These are phyloP conservation scores for Lobosporangium transversale DNA, from an alignment of 192 early-diverging fungal genomes.

Conservation along the genomic window DNA sequence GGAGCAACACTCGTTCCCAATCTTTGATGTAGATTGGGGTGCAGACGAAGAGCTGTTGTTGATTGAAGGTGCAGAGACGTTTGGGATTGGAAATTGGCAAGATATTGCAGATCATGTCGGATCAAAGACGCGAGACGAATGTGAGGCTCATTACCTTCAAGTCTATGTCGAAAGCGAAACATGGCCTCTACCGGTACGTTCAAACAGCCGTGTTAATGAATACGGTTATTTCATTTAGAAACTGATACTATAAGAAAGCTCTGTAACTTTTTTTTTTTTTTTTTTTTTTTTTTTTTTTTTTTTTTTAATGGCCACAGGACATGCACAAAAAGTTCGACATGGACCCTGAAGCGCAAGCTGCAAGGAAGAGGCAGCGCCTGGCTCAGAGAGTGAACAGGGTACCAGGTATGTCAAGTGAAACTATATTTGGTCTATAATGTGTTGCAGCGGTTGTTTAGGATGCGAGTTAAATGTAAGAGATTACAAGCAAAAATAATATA, in stretches of 20 bases:
- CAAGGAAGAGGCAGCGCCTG: constrained; percentile 49
- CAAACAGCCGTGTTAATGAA: not conserved
- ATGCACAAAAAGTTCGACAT: constrained; percentile 77
- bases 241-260: no score
- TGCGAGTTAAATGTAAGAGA: no score
- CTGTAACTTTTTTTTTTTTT: no score
- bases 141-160: constrained; percentile 88
- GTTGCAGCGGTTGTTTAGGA: no score
- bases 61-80: constrained; percentile 90
- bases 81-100: constrained; percentile 98
- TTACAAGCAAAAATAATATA: no score
- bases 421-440: no score
- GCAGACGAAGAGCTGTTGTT: constrained; percentile 96
- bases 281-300: no score
- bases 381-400: constrained; percentile 25
- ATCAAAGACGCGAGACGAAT: constrained; percentile 88
- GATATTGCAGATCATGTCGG: constrained; percentile 93
- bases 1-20: constrained; percentile 87
- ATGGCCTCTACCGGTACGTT: constrained; percentile 87
- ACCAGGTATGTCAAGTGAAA: constrained; percentile 43
- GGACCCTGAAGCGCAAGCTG: constrained; percentile 55
- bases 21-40: constrained; percentile 92
- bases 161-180: constrained; percentile 78
- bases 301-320: no score
- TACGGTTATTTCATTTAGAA: not conserved